phyloP scores from a whole-genome alignment of 1,284 basidiomycete species.

The Marasmius sp. region DNA sequence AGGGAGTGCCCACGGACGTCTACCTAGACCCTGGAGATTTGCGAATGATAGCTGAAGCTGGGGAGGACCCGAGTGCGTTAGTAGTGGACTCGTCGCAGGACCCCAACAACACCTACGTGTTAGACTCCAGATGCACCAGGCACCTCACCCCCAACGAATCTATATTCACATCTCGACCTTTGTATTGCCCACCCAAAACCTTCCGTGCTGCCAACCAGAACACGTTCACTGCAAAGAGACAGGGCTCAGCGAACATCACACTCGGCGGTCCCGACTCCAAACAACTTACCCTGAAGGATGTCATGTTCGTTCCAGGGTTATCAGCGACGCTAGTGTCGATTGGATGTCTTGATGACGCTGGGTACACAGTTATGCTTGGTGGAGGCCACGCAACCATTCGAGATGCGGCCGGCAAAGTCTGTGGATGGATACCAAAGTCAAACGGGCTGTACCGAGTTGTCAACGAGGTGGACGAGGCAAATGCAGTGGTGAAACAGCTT shows the following conservation, averaged over 20 bases:
- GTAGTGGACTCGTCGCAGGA: too few species aligned
- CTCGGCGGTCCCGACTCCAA: conserved; percentile 21
- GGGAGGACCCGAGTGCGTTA: too few species aligned
- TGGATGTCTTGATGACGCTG: conserved; percentile 19
- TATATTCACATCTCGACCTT: too few species aligned
- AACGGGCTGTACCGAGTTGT: conserved; percentile 11
- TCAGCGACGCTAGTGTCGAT: conserved; percentile 24
- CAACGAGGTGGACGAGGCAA: conserved; percentile 3
- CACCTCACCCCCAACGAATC: too few species aligned
- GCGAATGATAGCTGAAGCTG: too few species aligned
- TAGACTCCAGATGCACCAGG: too few species aligned
- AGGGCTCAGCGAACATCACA: conserved; percentile 18
- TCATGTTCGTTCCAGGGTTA: conserved; percentile 23
- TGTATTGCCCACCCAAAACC: too few species aligned
- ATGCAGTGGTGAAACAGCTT: conserved; percentile 1
- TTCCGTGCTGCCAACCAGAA: conserved; percentile 13
- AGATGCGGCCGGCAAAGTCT: background rate
- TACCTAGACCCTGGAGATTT: too few species aligned
- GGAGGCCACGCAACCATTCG: conserved; percentile 9
- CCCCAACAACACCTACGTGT: too few species aligned
- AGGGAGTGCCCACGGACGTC: too few species aligned
- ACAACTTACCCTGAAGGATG: conserved; percentile 14
- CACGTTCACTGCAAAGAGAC: conserved; percentile 12
- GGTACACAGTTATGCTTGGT: conserved; percentile 16
- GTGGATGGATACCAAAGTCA: conserved; percentile 9